A percentile compares a stretch with the other conserved stretches of the same genome.
These are phyloP conservation scores for Moesziomyces globuligerus DNA, from an alignment of 1,284 basidiomycete species.

Conservation along the genomic window DNA sequence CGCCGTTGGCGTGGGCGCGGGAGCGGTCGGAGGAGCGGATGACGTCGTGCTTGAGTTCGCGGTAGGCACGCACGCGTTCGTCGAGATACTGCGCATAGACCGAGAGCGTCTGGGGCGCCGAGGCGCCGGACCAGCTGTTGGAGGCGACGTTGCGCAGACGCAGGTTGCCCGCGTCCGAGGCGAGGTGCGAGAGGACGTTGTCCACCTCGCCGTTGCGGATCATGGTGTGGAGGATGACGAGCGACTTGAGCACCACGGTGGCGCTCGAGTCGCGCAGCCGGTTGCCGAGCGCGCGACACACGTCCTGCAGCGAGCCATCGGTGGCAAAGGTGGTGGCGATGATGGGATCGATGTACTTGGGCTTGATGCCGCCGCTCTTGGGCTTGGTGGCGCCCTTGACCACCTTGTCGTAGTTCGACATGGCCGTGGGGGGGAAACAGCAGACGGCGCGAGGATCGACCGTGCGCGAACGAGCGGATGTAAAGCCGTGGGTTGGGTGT, in stretches of 20 bases:
- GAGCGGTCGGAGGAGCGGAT: conserved; percentile 83
- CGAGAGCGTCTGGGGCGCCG: conserved; percentile 82
- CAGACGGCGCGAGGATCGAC: conserved; percentile 1
- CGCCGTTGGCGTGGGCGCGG: conserved; percentile 71
- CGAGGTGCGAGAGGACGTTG: conserved; percentile 84
- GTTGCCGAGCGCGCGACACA: conserved; percentile 84
- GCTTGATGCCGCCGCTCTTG: conserved; percentile 61
- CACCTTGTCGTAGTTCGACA: conserved; percentile 63
- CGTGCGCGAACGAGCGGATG: no score
- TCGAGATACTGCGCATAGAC: conserved; percentile 91
- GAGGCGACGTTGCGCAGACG: conserved; percentile 77
- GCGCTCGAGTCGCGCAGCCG: conserved; percentile 89
- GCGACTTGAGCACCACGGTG: conserved; percentile 93
- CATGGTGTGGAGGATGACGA: conserved; percentile 94
- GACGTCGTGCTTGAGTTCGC: conserved; percentile 91
- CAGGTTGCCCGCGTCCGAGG: conserved; percentile 74
- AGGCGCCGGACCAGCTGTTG: conserved; percentile 43
- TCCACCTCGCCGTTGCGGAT: conserved; percentile 92
- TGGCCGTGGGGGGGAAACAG: conserved; percentile 1
- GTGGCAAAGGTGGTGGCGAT: conserved; percentile 93
- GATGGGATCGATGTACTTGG: conserved; percentile 74
- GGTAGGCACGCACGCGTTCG: conserved; percentile 85
- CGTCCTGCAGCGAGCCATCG: conserved; percentile 89
- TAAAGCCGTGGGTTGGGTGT: neutral
- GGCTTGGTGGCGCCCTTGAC: conserved; percentile 66